A percentile compares a stretch with the other conserved stretches of the same genome.
Evolutionary conservation across 306 rosid genomes (phyloP).

Genomic region (Rosa lucieae): DNA sequence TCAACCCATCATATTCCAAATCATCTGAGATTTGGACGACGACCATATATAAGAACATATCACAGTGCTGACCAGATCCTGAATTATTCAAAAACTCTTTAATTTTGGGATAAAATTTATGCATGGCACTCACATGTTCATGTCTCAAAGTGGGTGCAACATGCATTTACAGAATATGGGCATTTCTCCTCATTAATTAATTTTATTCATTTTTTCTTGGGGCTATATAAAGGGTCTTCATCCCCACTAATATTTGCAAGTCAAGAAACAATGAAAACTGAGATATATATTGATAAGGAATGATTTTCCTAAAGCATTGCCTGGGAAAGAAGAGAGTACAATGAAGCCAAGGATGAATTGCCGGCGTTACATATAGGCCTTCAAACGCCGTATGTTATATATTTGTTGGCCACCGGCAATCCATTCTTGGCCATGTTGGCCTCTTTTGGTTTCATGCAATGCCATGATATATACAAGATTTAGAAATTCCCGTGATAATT

Average conservation of each 20-base stretch:
- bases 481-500: background rate
- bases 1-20: background rate
- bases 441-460: slow-evolving; percentile 33
- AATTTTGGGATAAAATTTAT: background rate
- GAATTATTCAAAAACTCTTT: background rate
- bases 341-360: slow-evolving; percentile 65
- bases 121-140: background rate
- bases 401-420: slow-evolving; percentile 17
- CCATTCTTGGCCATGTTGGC: slow-evolving; percentile 40
- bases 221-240: background rate
- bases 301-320: slow-evolving; percentile 12
- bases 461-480: background rate
- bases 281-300: background rate
- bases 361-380: slow-evolving; percentile 17
- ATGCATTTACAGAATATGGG: background rate
- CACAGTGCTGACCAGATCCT: background rate
- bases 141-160: background rate
- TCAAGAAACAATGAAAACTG: background rate
- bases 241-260: background rate
- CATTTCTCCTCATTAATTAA: background rate
- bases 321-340: slow-evolving; percentile 26
- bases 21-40: background rate
- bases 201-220: background rate
- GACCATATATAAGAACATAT: background rate
- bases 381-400: background rate